Evolutionary conservation across 306 rosid genomes (phyloP), one percentile per base, ranked within the genome.

Genomic region (Senna siamea): DNA sequence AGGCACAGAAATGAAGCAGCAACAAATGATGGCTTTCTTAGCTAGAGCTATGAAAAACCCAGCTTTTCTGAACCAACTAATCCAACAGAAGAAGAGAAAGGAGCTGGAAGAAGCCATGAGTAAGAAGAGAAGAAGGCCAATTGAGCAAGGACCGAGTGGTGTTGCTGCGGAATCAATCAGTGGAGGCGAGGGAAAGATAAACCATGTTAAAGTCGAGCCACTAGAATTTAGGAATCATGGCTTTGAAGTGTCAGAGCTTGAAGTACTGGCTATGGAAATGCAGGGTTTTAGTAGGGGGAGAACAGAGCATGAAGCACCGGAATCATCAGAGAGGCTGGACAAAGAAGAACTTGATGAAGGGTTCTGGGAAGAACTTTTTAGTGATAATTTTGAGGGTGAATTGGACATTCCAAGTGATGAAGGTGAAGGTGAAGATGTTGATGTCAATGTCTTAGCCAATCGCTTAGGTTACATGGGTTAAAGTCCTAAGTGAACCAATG

Each of bases 21-120:
- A 81, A 34, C 96, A 94, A 38, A 94, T 92, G 99, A 94, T 94
- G 97, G 76, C 90, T 68, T 94, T 92, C 83, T 79, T 94, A 72
- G 99, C 97, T 2, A 88, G 92, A 81, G 97, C 97, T 1, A 80
- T 94, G 89, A 85, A 85, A 67, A 92, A 90, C 56, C 99, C 96
- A n/a, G 69, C 87, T 0, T 92, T 94, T 73, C 57, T 92, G 0
- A 92, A 87, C 77, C 95, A 93, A 64, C 67, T 94, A 20, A 50
- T 82, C 5, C 95, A 85, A 41, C 95, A 88, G 11, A 92, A 83
- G 71, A 84, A 80, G 17, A 78, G 88, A 51, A 84, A 84, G 78
- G 88, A 79, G 73, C 87, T 94, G 32, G 93, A 85, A 69, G 97
- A 84, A 32, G 88, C 86, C 66, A 76, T 89, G 70, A 83, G 80